Evolutionary conservation across 2,329 filamentous ascomycete species (phyloP).

Genomic region (Tolypocladium capitatum): DNA sequence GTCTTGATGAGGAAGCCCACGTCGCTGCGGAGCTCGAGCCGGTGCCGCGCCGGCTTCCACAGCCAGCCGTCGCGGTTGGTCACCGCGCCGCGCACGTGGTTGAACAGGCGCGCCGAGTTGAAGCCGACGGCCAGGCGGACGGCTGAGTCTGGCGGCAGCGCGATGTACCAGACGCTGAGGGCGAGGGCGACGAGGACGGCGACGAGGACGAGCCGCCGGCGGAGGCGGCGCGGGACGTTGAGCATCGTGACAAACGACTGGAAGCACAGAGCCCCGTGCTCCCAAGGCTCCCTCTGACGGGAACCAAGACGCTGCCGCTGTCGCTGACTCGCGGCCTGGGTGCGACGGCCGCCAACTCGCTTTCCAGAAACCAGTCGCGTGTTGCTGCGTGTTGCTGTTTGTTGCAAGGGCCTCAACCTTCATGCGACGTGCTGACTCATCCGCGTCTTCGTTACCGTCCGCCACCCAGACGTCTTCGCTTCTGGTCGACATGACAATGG

Average conservation of each 20-base stretch:
- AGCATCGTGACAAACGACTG: background rate
- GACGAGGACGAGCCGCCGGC: slow-evolving; percentile 14
- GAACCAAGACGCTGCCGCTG: background rate
- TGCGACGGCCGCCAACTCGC: background rate
- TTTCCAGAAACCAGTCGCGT: background rate
- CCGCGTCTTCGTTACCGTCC: background rate
- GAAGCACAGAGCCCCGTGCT: background rate
- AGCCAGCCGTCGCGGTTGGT: slow-evolving; percentile 28
- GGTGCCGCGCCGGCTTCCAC: slow-evolving; percentile 22
- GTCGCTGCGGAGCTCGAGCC: slow-evolving; percentile 31
- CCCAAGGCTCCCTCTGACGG: background rate
- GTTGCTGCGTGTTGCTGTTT: too few relatives aligned
- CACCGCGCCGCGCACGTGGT: slow-evolving; percentile 14
- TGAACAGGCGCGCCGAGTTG: slow-evolving; percentile 18
- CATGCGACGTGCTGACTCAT: background rate
- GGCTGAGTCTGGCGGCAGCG: slow-evolving; percentile 20
- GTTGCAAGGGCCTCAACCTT: too few relatives aligned
- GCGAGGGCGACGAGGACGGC: slow-evolving; percentile 11
- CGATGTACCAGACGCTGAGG: slow-evolving; percentile 12
- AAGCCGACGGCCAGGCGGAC: slow-evolving; percentile 20
- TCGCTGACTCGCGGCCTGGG: background rate
- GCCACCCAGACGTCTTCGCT: background rate
- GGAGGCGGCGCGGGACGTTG: slow-evolving; percentile 14
- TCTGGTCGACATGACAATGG: background rate
- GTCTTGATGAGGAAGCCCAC: slow-evolving; percentile 41